Evolutionary conservation across 148 eudicot genomes (phyloP).

Genomic region (Euryodendron excelsum): DNA sequence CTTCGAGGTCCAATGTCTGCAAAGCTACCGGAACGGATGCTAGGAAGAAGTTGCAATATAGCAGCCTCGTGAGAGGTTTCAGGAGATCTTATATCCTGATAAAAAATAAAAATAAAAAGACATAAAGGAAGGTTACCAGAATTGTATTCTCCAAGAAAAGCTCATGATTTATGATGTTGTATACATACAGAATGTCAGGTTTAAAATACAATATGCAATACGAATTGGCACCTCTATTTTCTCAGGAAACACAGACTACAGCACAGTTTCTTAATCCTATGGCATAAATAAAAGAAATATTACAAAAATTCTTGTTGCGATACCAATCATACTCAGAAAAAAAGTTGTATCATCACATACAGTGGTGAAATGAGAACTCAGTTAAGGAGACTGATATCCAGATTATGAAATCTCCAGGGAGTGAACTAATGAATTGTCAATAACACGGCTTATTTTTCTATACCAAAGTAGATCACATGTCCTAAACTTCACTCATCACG

Average conservation of each 20-base stretch:
- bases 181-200: neutral
- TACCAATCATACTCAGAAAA: neutral
- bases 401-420: neutral
- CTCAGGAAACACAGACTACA: neutral
- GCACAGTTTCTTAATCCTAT: neutral
- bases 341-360: neutral
- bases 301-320: neutral
- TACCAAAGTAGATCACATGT: neutral
- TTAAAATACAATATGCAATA: neutral
- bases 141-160: neutral
- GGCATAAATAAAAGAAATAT: neutral
- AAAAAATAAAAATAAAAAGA: neutral
- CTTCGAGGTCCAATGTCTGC: conserved; percentile 81
- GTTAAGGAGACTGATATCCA: neutral
- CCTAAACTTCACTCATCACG: neutral
- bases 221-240: neutral
- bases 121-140: neutral
- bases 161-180: neutral
- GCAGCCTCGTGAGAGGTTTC: conserved; percentile 31
- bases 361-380: neutral
- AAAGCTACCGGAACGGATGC: conserved; percentile 76
- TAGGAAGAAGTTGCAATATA: conserved; percentile 51
- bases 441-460: neutral
- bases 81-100: conserved; percentile 50
- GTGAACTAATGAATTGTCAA: neutral